Conservation (phyloP, 2,329 filamentous ascomycete genomes). For the Alternaria consortialis region DNA sequence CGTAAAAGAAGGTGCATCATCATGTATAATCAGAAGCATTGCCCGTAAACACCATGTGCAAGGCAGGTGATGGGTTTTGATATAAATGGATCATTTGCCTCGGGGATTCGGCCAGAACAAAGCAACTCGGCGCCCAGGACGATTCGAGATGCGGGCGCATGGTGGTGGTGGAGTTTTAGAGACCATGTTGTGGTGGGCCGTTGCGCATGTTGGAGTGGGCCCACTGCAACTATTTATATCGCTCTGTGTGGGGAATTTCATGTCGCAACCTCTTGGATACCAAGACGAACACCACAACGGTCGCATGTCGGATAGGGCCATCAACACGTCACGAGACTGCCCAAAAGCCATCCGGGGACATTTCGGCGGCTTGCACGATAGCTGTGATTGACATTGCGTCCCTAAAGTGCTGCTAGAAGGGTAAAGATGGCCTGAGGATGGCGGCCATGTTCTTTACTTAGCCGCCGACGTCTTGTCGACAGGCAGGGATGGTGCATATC, state of each 20-base stretch:
- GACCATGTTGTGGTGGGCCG: constrained; percentile 6
- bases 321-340: not conserved
- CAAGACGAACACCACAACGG: not conserved
- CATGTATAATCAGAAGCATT: constrained; percentile 5
- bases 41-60: not conserved
- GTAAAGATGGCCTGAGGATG: not conserved
- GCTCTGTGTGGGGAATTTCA: constrained; percentile 3
- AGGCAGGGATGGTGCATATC: constrained; percentile 21
- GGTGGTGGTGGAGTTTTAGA: not conserved
- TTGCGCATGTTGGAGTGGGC: constrained; percentile 4
- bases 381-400: constrained; percentile 17
- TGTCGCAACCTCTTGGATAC: not conserved
- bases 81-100: constrained; percentile 6
- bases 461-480: constrained; percentile 22
- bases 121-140: not conserved
- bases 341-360: not conserved
- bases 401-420: not conserved
- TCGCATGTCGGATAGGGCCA: not conserved
- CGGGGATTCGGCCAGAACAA: not conserved
- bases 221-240: constrained; percentile 17
- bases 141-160: not conserved
- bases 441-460: constrained; percentile 20
- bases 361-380: constrained; percentile 7
- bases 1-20: constrained; percentile 7
- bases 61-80: not conserved